Evolutionary conservation across 179 eudicot genomes (phyloP).

Genomic region (Beta macrorhiza): DNA sequence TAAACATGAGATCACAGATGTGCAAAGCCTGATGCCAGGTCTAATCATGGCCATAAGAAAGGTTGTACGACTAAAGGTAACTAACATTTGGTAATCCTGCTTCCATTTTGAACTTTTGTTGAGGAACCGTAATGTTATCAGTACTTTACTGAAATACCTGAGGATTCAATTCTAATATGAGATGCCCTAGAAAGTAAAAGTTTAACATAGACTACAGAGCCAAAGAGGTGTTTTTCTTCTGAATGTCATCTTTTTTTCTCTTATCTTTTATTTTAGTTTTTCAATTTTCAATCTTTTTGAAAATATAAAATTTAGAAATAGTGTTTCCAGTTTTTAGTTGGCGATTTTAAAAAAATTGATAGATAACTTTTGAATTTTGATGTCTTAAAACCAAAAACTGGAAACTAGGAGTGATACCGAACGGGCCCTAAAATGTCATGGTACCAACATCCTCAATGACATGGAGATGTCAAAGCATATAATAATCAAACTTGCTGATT

Average conservation of each 20-base stretch:
- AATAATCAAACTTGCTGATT: neutral
- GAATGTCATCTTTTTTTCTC: too few species aligned
- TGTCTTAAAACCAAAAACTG: too few species aligned
- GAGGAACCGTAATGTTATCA: neutral
- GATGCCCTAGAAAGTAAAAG: too few species aligned
- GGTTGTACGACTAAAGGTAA: constrained; percentile 76
- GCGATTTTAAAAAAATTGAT: too few species aligned
- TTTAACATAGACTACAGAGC: neutral
- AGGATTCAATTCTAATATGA: too few species aligned
- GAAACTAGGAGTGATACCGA: too few species aligned
- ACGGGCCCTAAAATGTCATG: neutral
- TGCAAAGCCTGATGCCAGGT: constrained; percentile 93
- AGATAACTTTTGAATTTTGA: too few species aligned
- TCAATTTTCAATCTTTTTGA: too few species aligned
- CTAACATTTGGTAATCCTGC: neutral
- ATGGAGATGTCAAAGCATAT: neutral
- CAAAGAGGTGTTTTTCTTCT: neutral
- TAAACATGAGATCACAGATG: constrained; percentile 79
- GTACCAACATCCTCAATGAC: neutral
- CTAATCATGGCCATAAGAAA: constrained; percentile 79
- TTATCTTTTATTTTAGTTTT: too few species aligned
- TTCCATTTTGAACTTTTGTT: neutral
- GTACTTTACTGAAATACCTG: too few species aligned
- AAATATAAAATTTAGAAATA: too few species aligned
- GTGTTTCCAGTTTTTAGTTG: too few species aligned